Base-by-base conservation (phyloP, 441 rosid genomes). In the Jatropha multifida region DNA sequence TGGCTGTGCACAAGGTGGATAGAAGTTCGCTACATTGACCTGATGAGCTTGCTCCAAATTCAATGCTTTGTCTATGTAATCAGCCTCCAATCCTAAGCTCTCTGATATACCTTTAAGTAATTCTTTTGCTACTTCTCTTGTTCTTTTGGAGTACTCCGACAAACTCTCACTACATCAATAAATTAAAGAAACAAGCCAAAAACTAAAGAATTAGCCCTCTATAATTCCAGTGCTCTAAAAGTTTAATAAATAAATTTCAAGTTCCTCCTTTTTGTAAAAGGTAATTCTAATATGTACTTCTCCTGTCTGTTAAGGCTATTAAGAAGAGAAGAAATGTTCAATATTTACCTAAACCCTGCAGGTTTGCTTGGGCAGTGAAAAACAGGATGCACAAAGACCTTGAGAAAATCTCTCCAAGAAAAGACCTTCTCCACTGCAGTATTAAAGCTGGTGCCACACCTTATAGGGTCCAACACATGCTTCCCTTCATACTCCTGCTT, bases 381-480 rank as follows among this genome's bases (percentile, higher is more conserved):
- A 4, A 70, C 58, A 42, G 91, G 88, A 63, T 87, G 86, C 9
- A 79, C 80, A 49, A 74, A 55, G 27, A 85, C 15, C 84, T 84
- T 89, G 20, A 89, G 84, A 74, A 78, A 84, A 78, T 89, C 90
- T 74, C 88, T 80, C 93, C 91, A 89, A 65, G 52, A 83, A 13
- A 81, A 71, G 6, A 81, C 76, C 27, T 85, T 62, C 0, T 89
- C 93, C 60, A 69, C 82, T 1, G 85, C 71, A 61, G 83, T 20
- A 68, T 89, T 89, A 73, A 86, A 85, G 77, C 91, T 88, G 5
- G 89, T 88, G 1, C 93, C 93, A 40, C 62, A 83, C 76, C 86
- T 76, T 49, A 88, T 84, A 2, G 91, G 87, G 52, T 89, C 91
- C 81, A 85, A 52, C 23, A 88, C 88, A 74, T 82, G 75, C 71